Conservation (phyloP, 2,329 filamentous ascomycete genomes). For the Hypoxylon sp. region DNA sequence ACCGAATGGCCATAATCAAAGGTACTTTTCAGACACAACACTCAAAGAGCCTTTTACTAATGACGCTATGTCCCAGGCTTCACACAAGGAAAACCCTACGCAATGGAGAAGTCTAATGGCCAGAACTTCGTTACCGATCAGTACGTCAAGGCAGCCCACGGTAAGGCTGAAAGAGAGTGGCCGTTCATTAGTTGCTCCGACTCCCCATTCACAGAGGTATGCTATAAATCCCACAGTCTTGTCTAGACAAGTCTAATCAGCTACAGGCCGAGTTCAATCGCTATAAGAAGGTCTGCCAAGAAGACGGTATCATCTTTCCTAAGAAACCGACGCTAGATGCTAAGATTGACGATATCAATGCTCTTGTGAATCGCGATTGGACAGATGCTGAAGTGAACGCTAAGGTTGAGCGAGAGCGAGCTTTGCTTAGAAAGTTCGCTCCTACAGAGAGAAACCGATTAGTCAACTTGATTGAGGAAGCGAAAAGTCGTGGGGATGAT, state of each 20-base stretch:
- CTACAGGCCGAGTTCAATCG: conserved; percentile 81
- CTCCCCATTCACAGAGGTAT: conserved; percentile 83
- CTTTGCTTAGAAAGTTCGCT: conserved; percentile 76
- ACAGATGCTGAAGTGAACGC: conserved; percentile 86
- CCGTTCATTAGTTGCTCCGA: conserved; percentile 94
- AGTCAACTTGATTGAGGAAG: conserved; percentile 75
- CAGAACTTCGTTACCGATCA: conserved; percentile 87
- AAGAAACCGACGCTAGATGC: conserved; percentile 77
- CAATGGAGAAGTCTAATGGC: conserved; percentile 80
- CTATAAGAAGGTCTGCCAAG: conserved; percentile 81
- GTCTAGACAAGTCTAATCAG: conserved; percentile 46
- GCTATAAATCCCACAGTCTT: conserved; percentile 43
- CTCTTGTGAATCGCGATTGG: conserved; percentile 83
- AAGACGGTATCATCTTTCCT: conserved; percentile 80
- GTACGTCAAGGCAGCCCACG: conserved; percentile 85
- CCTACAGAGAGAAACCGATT: conserved; percentile 78
- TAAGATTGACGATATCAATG: conserved; percentile 87
- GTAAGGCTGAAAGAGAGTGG: conserved; percentile 86
- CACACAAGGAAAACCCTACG: conserved; percentile 83
- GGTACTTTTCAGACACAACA: conserved; percentile 63
- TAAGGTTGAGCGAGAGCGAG: conserved; percentile 80
- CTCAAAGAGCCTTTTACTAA: conserved; percentile 46
- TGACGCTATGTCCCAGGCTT: conserved; percentile 70
- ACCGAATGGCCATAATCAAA: conserved; percentile 91
- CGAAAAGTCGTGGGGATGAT: conserved; percentile 74